These are phyloP conservation scores for Prunus dulcis DNA, from an alignment of 306 rosid species.

Conservation along the genomic window DNA sequence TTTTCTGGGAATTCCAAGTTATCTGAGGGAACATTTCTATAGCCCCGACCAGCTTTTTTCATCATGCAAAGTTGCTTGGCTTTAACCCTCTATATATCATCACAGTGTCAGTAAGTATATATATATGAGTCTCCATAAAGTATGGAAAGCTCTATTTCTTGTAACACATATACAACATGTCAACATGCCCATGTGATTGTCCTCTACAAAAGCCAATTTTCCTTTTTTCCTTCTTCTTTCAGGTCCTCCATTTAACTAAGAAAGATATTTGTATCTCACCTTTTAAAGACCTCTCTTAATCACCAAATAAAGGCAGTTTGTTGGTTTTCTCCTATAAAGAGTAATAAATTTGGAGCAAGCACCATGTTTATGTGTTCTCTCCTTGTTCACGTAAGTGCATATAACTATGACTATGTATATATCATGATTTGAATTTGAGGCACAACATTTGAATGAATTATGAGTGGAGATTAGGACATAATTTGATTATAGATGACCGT, in stretches of 20 bases:
- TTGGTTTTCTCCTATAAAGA: not conserved
- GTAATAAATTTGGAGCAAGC: not conserved
- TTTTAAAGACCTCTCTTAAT: conserved; percentile 24
- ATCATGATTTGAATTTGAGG: not conserved
- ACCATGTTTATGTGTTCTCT: not conserved
- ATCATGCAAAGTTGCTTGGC: not conserved
- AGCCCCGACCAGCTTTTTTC: conserved; percentile 4
- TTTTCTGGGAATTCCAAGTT: not conserved
- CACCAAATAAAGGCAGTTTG: conserved; percentile 14
- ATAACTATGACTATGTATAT: not conserved
- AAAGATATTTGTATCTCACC: conserved; percentile 16
- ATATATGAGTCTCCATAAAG: conserved; percentile 31
- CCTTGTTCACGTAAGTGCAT: not conserved
- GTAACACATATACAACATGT: conserved; percentile 19
- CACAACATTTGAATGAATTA: not conserved
- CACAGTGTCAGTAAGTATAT: conserved; percentile 1
- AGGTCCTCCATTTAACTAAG: conserved; percentile 23
- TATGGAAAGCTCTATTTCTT: conserved; percentile 31
- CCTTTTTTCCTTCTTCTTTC: not conserved
- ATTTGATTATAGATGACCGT: not conserved
- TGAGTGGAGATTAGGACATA: not conserved
- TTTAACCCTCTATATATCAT: not conserved
- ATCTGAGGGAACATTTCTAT: not conserved
- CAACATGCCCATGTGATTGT: conserved; percentile 48
- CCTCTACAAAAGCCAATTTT: conserved; percentile 27